These are phyloP conservation scores for Hypoxylon crocopeplum DNA, from an alignment of 495 filamentous ascomycete genomes.

Conservation along the genomic window DNA sequence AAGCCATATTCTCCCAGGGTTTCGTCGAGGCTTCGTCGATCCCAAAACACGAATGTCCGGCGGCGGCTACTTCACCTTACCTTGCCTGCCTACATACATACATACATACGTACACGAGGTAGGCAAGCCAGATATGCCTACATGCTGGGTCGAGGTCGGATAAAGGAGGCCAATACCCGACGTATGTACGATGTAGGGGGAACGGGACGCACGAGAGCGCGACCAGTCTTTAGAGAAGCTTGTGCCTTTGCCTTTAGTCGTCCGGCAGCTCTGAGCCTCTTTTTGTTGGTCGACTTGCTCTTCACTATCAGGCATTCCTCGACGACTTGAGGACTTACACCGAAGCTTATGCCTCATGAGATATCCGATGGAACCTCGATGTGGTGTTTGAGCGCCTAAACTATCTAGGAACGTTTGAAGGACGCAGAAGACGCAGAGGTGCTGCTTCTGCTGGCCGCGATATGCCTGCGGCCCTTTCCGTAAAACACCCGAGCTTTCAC, in stretches of 20 bases:
- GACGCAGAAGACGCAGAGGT: background rate
- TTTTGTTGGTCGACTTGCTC: slow-evolving; percentile 10
- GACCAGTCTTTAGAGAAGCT: background rate
- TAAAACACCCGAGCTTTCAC: slow-evolving; percentile 5
- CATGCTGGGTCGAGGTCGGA: slow-evolving; percentile 10
- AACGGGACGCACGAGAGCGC: slow-evolving; percentile 4
- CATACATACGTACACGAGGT: background rate
- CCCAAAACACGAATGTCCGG: background rate
- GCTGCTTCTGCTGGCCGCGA: slow-evolving; percentile 4
- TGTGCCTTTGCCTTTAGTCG: background rate
- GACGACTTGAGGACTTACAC: slow-evolving; percentile 2
- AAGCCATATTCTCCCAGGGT: slow-evolving; percentile 8
- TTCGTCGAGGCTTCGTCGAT: slow-evolving; percentile 6
- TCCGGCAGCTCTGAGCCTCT: slow-evolving; percentile 7
- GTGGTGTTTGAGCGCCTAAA: background rate
- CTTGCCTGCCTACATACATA: slow-evolving; percentile 1
- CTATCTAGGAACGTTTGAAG: slow-evolving; percentile 3
- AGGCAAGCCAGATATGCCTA: slow-evolving; percentile 1
- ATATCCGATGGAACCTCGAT: slow-evolving; percentile 6
- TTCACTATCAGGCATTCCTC: background rate
- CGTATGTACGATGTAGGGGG: slow-evolving; percentile 1
- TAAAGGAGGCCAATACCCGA: slow-evolving; percentile 23
- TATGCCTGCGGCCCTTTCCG: background rate
- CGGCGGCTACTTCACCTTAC: slow-evolving; percentile 2
- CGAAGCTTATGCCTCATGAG: slow-evolving; percentile 5